Conservation (phyloP, 2,329 filamentous ascomycete species). For the Cladosporium sp. region DNA sequence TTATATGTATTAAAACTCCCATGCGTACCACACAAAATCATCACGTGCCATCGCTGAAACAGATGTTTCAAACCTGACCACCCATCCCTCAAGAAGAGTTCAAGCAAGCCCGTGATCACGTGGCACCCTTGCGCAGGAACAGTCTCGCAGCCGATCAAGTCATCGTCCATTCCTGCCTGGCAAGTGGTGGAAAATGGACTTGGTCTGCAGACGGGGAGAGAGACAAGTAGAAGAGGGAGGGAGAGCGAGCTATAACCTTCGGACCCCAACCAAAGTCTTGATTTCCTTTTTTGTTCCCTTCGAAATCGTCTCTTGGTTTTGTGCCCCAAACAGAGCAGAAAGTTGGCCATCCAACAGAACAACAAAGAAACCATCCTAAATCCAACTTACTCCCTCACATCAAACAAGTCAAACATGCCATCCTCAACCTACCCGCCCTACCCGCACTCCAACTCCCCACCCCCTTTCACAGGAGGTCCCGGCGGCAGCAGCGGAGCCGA, state of each 20-base stretch:
- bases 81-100: too few species aligned
- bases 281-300: neutral
- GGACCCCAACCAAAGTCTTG: too few species aligned
- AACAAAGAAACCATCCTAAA: neutral
- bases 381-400: too few species aligned
- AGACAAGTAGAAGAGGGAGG: too few species aligned
- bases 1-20: too few species aligned
- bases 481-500: neutral
- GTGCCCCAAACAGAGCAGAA: neutral
- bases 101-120: constrained; percentile 1
- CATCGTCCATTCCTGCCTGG: constrained; percentile 4
- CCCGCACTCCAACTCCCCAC: neutral
- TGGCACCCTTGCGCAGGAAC: neutral
- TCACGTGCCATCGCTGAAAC: constrained; percentile 9
- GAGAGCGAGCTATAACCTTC: too few species aligned
- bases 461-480: neutral
- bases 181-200: neutral
- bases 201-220: neutral
- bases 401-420: constrained; percentile 8
- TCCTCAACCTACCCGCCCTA: constrained; percentile 9
- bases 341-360: neutral
- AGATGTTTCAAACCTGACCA: constrained; percentile 8
- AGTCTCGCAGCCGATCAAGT: constrained; percentile 4
- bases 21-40: too few species aligned
- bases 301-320: neutral